A percentile compares a stretch with the other conserved stretches of the same genome.
Conservation (phyloP, 2,329 filamentous ascomycete species). For the Epichloe sylvatica region DNA sequence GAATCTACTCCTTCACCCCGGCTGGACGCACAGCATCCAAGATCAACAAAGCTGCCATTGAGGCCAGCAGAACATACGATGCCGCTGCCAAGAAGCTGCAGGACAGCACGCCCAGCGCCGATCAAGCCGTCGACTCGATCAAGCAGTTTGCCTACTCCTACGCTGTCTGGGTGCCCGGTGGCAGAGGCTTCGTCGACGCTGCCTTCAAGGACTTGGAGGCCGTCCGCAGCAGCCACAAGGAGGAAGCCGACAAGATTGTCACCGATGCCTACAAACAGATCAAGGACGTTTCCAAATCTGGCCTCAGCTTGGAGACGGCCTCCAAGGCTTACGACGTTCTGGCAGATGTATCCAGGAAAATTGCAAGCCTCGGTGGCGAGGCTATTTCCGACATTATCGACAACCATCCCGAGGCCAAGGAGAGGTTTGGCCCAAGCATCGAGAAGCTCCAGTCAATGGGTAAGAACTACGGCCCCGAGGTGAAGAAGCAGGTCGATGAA, state of each 20-base stretch:
- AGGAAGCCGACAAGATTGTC: constrained; percentile 57
- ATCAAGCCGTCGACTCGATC: constrained; percentile 52
- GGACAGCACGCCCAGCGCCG: constrained; percentile 48
- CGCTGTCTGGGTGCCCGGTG: constrained; percentile 58
- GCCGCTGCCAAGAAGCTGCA: constrained; percentile 46
- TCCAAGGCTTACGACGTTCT: constrained; percentile 48
- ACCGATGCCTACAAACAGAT: constrained; percentile 54
- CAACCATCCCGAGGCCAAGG: constrained; percentile 59
- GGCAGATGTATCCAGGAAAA: constrained; percentile 43
- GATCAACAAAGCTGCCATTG: constrained; percentile 34
- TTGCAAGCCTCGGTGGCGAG: constrained; percentile 49
- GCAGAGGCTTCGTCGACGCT: constrained; percentile 50
- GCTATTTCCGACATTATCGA: constrained; percentile 51
- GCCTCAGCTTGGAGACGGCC: constrained; percentile 48
- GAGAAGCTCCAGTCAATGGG: constrained; percentile 57
- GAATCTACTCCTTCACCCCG: constrained; percentile 29
- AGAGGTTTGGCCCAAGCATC: constrained; percentile 54
- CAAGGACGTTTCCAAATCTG: constrained; percentile 43
- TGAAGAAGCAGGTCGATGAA: constrained; percentile 61
- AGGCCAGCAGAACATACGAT: constrained; percentile 47
- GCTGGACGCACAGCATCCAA: constrained; percentile 26
- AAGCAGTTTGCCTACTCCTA: constrained; percentile 54
- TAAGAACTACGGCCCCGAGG: constrained; percentile 58
- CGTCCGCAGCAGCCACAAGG: constrained; percentile 50
- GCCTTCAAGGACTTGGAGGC: constrained; percentile 59